Base-by-base conservation (phyloP, 192 early-diverging fungal genomes). In the Rhizophagus clarus region DNA sequence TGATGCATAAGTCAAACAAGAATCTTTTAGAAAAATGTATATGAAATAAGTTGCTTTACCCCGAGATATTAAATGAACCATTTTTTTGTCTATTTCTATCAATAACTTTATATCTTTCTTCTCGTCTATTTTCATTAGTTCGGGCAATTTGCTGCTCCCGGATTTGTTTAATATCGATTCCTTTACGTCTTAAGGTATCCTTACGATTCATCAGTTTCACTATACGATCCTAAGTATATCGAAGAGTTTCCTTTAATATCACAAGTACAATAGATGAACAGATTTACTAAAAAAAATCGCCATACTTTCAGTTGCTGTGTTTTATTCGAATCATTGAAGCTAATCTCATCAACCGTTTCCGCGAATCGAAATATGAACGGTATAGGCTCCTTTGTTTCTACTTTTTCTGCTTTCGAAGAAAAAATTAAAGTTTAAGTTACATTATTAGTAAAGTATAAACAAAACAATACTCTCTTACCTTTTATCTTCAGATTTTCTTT, bases 261-360 rank as follows among this genome's bases (percentile, higher is more conserved):
- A 45, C 0, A 56, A 5, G 17, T 40, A 56, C 0, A 6, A 56
- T 56, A 22, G n/a, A 7, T 56, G 49, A 5, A 20, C 3, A 22
- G 5, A 17, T 56, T 56, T 56, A 22, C 20, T 22, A 56, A 56
- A 17, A 56, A 56, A 56, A 20, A 56, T 12, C 20, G n/a, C 5
- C 29, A 72, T 84, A 88, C 86, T 66, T 88, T 85, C 14, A 94
- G 81, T 20, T 91, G 88, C 5, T 81, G 84, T 2, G 88, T 86
- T 40, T 91, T 89, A 3, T 66, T 80, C 1, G 82, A 32, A 79
- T 90, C 85, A 64, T 85, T 84, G 78, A 93, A 93, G 28, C 88
- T 91, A 15, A 82, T 82, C 82, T 92, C 88, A 28, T 90, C 86
- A 8, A 94, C 87, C 3, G 92, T 92, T 34, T 93, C 91, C 22